These are phyloP conservation scores for Oryza meyeriana DNA, from an alignment of 176 grass and related monocot species.

Conservation along the genomic window DNA sequence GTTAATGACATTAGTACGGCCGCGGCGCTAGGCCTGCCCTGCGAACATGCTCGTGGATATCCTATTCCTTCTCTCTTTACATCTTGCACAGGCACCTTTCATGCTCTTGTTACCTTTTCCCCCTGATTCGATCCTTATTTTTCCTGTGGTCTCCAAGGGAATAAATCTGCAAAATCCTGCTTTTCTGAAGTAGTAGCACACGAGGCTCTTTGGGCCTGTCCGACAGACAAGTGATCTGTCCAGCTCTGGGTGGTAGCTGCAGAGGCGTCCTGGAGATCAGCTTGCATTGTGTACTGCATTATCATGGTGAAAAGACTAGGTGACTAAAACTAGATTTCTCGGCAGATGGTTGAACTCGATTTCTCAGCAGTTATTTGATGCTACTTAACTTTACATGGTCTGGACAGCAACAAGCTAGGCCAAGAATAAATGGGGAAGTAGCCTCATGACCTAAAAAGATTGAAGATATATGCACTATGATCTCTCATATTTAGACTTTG, in stretches of 20 bases:
- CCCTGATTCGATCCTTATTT: conserved; percentile 3
- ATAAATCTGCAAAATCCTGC: not conserved
- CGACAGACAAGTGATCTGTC: not conserved
- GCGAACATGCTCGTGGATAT: conserved; percentile 39
- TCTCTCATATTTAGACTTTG: not conserved
- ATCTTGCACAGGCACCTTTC: not conserved
- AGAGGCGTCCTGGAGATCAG: not conserved
- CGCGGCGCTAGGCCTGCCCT: too few species aligned
- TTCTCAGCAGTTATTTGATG: not conserved
- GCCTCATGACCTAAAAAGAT: not conserved
- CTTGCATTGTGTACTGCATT: not conserved
- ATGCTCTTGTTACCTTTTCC: not conserved
- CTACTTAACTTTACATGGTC: not conserved
- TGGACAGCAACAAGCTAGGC: not conserved
- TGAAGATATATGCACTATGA: not conserved
- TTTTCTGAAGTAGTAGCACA: not conserved
- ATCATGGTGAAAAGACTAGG: not conserved
- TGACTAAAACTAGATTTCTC: not conserved
- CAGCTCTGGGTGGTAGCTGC: not conserved
- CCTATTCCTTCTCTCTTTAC: not conserved
- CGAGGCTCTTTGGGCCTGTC: not conserved
- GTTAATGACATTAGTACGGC: too few species aligned
- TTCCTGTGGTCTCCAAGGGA: not conserved
- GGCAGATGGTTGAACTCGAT: not conserved
- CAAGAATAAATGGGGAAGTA: not conserved